phyloP scores from a whole-genome alignment of 768 basidiomycete species.

The Hortiboletus flavorubellus region DNA sequence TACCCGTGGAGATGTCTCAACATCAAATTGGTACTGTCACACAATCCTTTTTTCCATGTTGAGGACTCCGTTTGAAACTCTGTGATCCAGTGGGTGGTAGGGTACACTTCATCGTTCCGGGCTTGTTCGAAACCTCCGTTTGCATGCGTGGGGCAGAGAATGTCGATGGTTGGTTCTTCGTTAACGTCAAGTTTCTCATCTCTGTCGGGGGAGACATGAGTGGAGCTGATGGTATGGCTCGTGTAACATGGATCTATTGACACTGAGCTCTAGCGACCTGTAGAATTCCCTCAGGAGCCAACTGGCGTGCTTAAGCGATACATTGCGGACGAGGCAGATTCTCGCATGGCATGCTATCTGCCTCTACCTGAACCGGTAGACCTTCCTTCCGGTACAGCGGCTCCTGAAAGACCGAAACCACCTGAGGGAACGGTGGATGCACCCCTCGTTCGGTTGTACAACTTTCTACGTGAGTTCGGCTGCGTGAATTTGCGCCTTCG shows the following conservation, averaged over 20 bases:
- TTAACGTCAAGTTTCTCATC: constrained; percentile 71
- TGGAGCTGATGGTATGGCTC: constrained; percentile 57
- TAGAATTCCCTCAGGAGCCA: constrained; percentile 75
- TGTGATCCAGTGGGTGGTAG: constrained; percentile 64
- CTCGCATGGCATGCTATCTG: constrained; percentile 62
- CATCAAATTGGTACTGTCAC: constrained; percentile 57
- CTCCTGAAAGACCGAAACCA: constrained; percentile 46
- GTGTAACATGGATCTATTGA: background rate
- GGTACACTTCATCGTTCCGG: constrained; percentile 68
- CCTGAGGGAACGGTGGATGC: constrained; percentile 67
- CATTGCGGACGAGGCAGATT: constrained; percentile 71
- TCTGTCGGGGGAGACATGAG: constrained; percentile 71
- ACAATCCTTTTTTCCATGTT: constrained; percentile 13
- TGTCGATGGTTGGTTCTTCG: constrained; percentile 84
- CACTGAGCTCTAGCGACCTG: background rate
- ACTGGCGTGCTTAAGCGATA: constrained; percentile 58
- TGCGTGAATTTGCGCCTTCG: background rate
- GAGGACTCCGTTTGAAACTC: constrained; percentile 13
- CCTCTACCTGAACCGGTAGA: constrained; percentile 42
- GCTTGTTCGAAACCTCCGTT: constrained; percentile 70
- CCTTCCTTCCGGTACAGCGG: constrained; percentile 39
- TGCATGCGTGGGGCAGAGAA: constrained; percentile 68
- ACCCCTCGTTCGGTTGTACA: constrained; percentile 81
- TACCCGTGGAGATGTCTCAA: constrained; percentile 78
- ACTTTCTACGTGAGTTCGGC: constrained; percentile 74